These are phyloP conservation scores for Mrakia frigida DNA, from an alignment of 768 basidiomycete genomes.

Conservation along the genomic window DNA sequence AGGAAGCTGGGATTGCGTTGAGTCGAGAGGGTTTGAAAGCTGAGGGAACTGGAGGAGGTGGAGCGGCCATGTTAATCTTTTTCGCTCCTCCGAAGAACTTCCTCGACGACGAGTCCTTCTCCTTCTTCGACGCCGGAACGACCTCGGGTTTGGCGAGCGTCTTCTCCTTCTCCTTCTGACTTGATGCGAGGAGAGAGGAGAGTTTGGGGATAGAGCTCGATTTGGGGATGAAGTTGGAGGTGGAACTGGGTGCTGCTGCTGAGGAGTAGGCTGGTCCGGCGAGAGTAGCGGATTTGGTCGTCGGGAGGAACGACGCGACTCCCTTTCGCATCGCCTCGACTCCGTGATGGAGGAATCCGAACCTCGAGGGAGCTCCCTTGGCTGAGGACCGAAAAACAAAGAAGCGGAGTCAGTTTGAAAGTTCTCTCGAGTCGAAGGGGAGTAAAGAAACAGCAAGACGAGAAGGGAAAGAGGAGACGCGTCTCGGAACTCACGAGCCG, in stretches of 20 bases:
- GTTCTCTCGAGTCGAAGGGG: neutral
- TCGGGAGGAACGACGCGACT: conserved; percentile 15
- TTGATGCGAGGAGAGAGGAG: neutral
- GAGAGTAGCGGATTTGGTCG: neutral
- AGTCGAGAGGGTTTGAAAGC: conserved; percentile 1
- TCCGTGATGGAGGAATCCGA: conserved; percentile 16
- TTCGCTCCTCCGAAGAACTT: neutral
- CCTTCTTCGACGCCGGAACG: neutral
- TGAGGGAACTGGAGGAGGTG: neutral
- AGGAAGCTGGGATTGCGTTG: neutral
- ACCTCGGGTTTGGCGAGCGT: no score
- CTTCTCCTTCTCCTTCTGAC: conserved; percentile 5
- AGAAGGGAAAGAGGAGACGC: no score
- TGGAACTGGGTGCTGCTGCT: neutral
- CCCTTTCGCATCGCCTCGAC: conserved; percentile 7
- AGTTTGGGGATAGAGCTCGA: conserved; percentile 12
- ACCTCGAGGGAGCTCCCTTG: conserved; percentile 11
- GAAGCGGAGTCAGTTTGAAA: neutral
- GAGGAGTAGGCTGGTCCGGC: neutral
- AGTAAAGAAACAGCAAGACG: no score
- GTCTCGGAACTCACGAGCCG: neutral
- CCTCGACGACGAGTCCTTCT: neutral
- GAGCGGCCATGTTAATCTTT: neutral
- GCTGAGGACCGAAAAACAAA: neutral
- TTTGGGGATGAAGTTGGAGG: neutral